Base-by-base conservation (phyloP, 140 eudicot species). In the Oenanthe javanica region DNA sequence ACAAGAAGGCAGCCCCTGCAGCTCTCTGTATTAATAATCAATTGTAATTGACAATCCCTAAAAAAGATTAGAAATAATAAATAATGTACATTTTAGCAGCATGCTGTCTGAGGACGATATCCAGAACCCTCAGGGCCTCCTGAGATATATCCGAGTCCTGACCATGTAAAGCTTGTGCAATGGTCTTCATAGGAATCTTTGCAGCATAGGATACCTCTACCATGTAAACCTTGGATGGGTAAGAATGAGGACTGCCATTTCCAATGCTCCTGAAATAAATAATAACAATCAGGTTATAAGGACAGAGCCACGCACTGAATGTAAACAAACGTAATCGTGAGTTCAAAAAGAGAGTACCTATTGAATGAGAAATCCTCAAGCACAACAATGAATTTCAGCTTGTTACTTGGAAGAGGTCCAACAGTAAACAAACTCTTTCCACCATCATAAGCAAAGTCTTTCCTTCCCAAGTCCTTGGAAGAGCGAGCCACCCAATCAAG, bases 131-230 rank as follows among this genome's bases (percentile, higher is more conserved):
- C n/a, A 89, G 82, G 23, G 88, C 89, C 80, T 86, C 90, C 40
- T 79, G 84, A 4, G 84, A 89, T n/a, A 87, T 87, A 67, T 91
- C 92, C 0, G 90, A 80, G 9, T 84, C 87, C 19, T 76, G 84
- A 4, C 90, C 92, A 52, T 79, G 81, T 50, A 87, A 77, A 15
- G 87, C 87, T 55, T 78, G 80, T 9, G 81, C 77, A 12, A 92
- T 83, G 3, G 92, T 84, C 81, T 89, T 83, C 84, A 88, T 83
- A 0, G 97, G 87, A 25, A 92, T 86, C 66, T 77, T 83, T 0
- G 92, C 80, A 5, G 91, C 89, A 81, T 84, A 92, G 57, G 76
- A 86, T 25, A 92, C 80, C 75, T 82, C 80, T 43, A 91, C 90
- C 25, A 81, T 91, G 49, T 81, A 89, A 0, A 86, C 81, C 76